Evolutionary conservation across 495 filamentous ascomycete species (phyloP), one percentile per base, ranked within the genome.

Genomic region (Oidiodendron maius): DNA sequence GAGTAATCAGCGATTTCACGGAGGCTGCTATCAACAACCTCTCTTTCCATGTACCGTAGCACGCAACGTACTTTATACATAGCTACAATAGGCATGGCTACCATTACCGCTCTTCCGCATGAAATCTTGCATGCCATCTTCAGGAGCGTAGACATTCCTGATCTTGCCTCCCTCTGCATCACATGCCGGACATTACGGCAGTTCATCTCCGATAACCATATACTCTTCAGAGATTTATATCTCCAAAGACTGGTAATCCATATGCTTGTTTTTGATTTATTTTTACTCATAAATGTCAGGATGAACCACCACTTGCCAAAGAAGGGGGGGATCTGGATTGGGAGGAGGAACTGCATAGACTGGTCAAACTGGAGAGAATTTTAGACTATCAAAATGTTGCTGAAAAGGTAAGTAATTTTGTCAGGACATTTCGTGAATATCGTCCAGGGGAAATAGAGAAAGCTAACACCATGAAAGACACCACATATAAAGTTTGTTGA

Each of bases 111-210:
- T 24, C 70, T 87, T 2, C 85, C 85, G 4, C 40, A 71, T 25
- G 85, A 89, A 56, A 62, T 89, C 1, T 62, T 87, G 18, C 66
- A 76, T 42, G 56, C 69, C 15, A 80, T 89, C 42, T 56, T 87
- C 15, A 71, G 70, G 15, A 76, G 77, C 52, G 71, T 89, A 5
- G 61, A 71, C 11, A 73, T 82, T 0, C 37, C 58, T 25, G 81
- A 83, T 43, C 71, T 90, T 3, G 67, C 62, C 18, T 50, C 61
- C 6, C 54, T 83, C 13, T 75, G 78, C 0, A 55, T 50, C 12
- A 77, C 78, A 4, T 86, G 78, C 52, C 71, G 67, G 34, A 47
- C 53, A 9, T 58, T 89, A 18, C 67, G 70, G 50, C 61, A 59
- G 6, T 71, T 71, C 50, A 59, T 83, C 40, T 64, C 61, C 16